Conservation (phyloP, 148 eudicot genomes). For the Salicornia ramosissima region DNA sequence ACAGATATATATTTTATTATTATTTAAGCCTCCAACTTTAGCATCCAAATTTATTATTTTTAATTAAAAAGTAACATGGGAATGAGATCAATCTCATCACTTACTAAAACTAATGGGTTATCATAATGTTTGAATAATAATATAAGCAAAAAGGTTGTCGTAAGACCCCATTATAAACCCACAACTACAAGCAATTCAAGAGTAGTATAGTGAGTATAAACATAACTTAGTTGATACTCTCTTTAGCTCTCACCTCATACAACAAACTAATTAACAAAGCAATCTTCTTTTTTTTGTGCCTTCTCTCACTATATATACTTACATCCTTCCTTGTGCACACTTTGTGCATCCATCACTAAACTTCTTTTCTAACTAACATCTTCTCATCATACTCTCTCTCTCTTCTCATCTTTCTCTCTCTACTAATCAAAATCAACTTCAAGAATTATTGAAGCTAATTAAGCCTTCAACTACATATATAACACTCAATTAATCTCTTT, state of each 20-base stretch:
- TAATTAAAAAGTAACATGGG: constrained; percentile 12
- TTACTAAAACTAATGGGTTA: constrained; percentile 10
- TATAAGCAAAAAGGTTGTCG: neutral
- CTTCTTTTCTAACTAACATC: constrained; percentile 22
- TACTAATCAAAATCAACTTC: neutral
- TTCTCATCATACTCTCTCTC: constrained; percentile 10
- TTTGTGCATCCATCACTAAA: constrained; percentile 17
- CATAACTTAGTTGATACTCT: constrained; percentile 10
- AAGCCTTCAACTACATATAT: neutral
- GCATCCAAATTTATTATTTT: too few species aligned
- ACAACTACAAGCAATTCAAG: neutral
- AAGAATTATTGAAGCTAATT: neutral
- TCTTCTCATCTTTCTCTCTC: neutral
- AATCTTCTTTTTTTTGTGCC: neutral
- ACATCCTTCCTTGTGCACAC: constrained; percentile 6
- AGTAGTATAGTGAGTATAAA: constrained; percentile 9
- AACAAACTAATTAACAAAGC: constrained; percentile 14
- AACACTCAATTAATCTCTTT: neutral
- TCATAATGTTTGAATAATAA: constrained; percentile 17
- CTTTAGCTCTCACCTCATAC: neutral
- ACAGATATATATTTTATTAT: too few species aligned
- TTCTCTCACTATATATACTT: constrained; percentile 25
- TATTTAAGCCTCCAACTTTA: too few species aligned
- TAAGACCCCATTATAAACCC: neutral
- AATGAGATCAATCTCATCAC: constrained; percentile 27